Evolutionary conservation across 352 stramenopile species (phyloP).

Genomic region (Globisporangium nunn): DNA sequence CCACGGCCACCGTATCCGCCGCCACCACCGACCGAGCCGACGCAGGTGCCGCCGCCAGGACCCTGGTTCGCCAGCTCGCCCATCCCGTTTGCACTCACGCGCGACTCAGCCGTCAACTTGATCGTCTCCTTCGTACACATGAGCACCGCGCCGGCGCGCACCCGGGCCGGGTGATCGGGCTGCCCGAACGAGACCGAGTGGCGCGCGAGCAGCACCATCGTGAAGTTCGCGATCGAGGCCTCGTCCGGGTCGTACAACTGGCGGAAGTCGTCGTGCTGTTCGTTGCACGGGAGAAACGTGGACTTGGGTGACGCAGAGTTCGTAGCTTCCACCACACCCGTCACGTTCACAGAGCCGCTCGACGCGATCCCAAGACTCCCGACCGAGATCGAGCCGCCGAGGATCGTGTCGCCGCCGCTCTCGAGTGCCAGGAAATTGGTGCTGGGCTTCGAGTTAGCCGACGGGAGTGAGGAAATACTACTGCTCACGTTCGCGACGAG

Average conservation of each 20-base stretch:
- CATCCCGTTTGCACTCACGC: slow-evolving; percentile 52
- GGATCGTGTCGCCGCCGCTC: slow-evolving; percentile 44
- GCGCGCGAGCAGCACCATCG: slow-evolving; percentile 39
- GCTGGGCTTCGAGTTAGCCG: slow-evolving; percentile 10
- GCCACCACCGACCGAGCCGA: slow-evolving; percentile 49
- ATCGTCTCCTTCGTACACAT: slow-evolving; percentile 50
- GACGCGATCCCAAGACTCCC: slow-evolving; percentile 44
- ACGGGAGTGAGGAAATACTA: slow-evolving; percentile 3
- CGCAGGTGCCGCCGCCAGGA: slow-evolving; percentile 46
- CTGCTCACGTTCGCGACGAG: slow-evolving; percentile 45
- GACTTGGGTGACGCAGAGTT: slow-evolving; percentile 35
- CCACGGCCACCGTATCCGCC: slow-evolving; percentile 64
- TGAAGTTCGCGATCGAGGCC: slow-evolving; percentile 42
- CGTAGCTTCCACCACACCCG: slow-evolving; percentile 30
- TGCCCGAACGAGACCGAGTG: slow-evolving; percentile 50
- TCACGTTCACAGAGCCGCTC: slow-evolving; percentile 42
- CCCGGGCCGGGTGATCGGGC: slow-evolving; percentile 15
- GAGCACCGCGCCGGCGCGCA: slow-evolving; percentile 54
- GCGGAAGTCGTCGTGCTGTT: slow-evolving; percentile 24
- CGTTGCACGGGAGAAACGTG: slow-evolving; percentile 41
- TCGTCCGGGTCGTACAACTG: slow-evolving; percentile 4
- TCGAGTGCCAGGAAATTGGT: slow-evolving; percentile 36
- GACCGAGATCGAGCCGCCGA: slow-evolving; percentile 41
- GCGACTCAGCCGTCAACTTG: slow-evolving; percentile 28
- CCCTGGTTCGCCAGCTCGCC: slow-evolving; percentile 63